Conservation (phyloP, 768 basidiomycete genomes). For the Pleurotus djamor region DNA sequence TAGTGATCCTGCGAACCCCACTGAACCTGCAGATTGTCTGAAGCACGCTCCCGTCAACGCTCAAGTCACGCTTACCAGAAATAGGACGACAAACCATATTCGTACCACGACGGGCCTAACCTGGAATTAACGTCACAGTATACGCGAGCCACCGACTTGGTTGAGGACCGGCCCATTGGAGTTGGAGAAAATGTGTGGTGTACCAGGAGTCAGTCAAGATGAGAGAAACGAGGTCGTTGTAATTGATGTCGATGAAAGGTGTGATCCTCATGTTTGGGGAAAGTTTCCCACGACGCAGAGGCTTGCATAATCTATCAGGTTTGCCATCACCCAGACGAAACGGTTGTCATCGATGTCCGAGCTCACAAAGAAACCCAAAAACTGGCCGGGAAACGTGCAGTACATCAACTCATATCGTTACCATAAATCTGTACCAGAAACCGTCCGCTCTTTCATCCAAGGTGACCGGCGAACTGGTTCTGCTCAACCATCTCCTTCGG, state of each 20-base stretch:
- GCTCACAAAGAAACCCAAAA: slow-evolving; percentile 8
- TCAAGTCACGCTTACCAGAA: slow-evolving; percentile 16
- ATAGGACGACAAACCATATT: slow-evolving; percentile 70
- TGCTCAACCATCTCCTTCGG: slow-evolving; percentile 23
- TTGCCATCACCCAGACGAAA: background rate
- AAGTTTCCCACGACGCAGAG: slow-evolving; percentile 2
- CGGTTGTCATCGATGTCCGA: too few relatives aligned
- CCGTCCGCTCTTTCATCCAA: slow-evolving; percentile 36
- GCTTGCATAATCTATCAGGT: background rate
- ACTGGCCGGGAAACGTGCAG: slow-evolving; percentile 45
- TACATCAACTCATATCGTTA: slow-evolving; percentile 53
- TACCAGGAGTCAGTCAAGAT: slow-evolving; percentile 13
- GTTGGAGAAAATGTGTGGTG: background rate
- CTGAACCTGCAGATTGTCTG: slow-evolving; percentile 95
- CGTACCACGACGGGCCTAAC: slow-evolving; percentile 90
- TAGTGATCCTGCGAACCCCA: slow-evolving; percentile 98
- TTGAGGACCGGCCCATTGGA: slow-evolving; percentile 68
- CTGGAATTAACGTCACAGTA: slow-evolving; percentile 88
- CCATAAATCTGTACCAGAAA: slow-evolving; percentile 54
- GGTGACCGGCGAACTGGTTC: slow-evolving; percentile 11
- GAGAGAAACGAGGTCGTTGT: slow-evolving; percentile 1
- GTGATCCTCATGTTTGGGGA: slow-evolving; percentile 3
- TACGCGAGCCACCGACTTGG: slow-evolving; percentile 81
- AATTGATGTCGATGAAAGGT: slow-evolving; percentile 8
- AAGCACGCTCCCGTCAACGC: slow-evolving; percentile 11